phyloP scores from a whole-genome alignment of 257 asterid species.

The Solanum megistacrolobum region DNA sequence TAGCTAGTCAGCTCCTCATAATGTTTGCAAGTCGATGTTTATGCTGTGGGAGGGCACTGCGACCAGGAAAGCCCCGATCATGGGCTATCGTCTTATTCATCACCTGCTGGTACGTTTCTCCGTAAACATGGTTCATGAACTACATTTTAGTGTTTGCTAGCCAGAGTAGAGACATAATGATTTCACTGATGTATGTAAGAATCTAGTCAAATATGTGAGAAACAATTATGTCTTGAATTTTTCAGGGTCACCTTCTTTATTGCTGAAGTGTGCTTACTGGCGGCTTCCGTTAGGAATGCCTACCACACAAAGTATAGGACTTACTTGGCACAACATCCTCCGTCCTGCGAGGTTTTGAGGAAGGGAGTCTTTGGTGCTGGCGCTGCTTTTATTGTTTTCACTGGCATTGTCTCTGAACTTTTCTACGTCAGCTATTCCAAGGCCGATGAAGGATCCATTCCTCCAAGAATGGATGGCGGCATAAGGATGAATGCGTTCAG shows the following conservation, averaged over 20 bases:
- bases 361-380: conserved; percentile 84
- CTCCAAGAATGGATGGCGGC: conserved; percentile 43
- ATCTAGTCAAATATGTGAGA: neutral
- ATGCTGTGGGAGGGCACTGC: conserved; percentile 75
- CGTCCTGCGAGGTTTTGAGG: conserved; percentile 70
- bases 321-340: conserved; percentile 28
- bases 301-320: conserved; percentile 67
- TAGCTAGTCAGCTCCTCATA: conserved; percentile 60
- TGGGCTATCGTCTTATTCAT: conserved; percentile 65
- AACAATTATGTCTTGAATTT: neutral
- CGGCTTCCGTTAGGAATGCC: conserved; percentile 69
- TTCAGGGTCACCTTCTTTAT: conserved; percentile 57
- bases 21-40: conserved; percentile 55
- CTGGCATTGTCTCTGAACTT: conserved; percentile 59
- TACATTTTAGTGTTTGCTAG: neutral
- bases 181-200: neutral
- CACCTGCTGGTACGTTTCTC: conserved; percentile 54
- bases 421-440: conserved; percentile 57
- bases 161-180: neutral
- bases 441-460: conserved; percentile 27
- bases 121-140: neutral
- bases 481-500: conserved; percentile 56
- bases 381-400: conserved; percentile 69
- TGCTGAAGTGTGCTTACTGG: conserved; percentile 71
- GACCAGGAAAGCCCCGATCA: conserved; percentile 58